Conservation (phyloP, 768 basidiomycete genomes). For the Boletus barrowsii region DNA sequence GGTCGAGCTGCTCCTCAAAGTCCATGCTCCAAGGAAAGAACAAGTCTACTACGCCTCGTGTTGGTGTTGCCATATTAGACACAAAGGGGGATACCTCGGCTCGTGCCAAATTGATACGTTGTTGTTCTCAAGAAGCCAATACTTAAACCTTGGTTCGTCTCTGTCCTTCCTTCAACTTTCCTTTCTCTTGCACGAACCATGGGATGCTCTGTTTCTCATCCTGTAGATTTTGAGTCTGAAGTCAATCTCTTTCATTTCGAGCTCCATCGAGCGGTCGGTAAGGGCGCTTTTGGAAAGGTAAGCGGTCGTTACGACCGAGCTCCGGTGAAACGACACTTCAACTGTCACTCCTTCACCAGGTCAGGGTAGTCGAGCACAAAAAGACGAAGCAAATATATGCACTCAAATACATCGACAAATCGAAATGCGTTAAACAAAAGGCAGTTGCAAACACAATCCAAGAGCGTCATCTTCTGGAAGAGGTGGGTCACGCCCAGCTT, state of each 20-base stretch:
- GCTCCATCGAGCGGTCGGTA: conserved; percentile 91
- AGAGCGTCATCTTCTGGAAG: conserved; percentile 88
- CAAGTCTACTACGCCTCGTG: background rate
- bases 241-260: conserved; percentile 95
- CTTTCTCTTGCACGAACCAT: conserved; percentile 45
- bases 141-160: conserved; percentile 21
- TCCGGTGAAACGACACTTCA: conserved; percentile 2
- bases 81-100: conserved; percentile 21
- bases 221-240: conserved; percentile 82
- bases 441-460: conserved; percentile 93
- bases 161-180: conserved; percentile 27
- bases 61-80: conserved; percentile 15
- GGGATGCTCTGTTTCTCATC: conserved; percentile 64
- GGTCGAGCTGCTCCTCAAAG: conserved; percentile 26
- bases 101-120: conserved; percentile 28
- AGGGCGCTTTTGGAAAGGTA: conserved; percentile 98
- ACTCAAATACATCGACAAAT: conserved; percentile 97
- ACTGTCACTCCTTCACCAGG: conserved; percentile 43
- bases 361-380: conserved; percentile 96
- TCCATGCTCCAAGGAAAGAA: conserved; percentile 30
- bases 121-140: conserved; percentile 34
- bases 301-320: conserved; percentile 5
- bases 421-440: conserved; percentile 85
- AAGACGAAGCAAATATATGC: conserved; percentile 89
- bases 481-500: conserved; percentile 49